Base-by-base conservation (phyloP, 352 stramenopile genomes). In the Phytophthora sojae region DNA sequence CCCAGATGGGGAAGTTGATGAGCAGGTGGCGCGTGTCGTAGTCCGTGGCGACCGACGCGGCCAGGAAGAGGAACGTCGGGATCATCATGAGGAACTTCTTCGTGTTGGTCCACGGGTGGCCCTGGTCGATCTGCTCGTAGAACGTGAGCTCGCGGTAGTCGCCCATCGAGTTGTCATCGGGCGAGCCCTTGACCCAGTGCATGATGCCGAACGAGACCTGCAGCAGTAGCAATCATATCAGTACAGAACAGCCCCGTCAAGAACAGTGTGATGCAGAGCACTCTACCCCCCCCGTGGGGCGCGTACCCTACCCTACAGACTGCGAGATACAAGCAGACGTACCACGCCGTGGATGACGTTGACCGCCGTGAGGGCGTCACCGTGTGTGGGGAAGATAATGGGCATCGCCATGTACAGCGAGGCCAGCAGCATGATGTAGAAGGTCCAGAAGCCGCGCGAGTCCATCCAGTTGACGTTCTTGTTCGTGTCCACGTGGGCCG, bases 61-160 rank as follows among this genome's bases (percentile, higher is more conserved):
- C 73, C 75, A 96, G 82, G 75, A 96, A 97, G 9, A 99, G 73
- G 52, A 97, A 76, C 2, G 94, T 98, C 12, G 96, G 96, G 60
- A 99, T 94, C 57, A 98, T 82, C 79, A 97, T 95, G 8, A 99
- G 76, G 62, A 98, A 98, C 76, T 97, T 97, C 80, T 98, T 98
- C 23, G 90, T 97, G 57, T 84, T 86, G 39, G 94, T 98, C 93
- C 93, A 98, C 45, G 90, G 86, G 61, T 92, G 82, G 23, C 93
- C 93, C 63, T 96, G 91, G 67, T 98, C 94, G 53, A 99, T 94
- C 80, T 99, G 96, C 77, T 99, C 96, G 85, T 97, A 99, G 66
- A 97, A 95, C 21, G 96, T 99, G 73, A 98, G 91, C 68, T 95
- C 93, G 47, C 95, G 90, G 81, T 98, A 97, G 81, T 98, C 94